phyloP scores from a whole-genome alignment of 2,329 filamentous ascomycete species.

The Hypoxylon rubiginosum region DNA sequence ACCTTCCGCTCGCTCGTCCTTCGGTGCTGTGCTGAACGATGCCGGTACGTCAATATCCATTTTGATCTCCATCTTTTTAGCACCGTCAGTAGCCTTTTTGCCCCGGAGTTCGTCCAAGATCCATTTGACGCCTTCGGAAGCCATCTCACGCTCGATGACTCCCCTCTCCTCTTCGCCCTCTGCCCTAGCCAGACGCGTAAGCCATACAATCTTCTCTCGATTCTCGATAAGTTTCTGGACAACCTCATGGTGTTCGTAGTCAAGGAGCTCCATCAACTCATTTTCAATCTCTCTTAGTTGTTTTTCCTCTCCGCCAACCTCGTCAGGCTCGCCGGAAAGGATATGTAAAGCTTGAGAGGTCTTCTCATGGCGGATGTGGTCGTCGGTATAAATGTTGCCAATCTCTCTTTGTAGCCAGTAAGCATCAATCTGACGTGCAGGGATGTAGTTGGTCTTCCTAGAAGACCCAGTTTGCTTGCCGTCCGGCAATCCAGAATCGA shows the following conservation, averaged over 20 bases:
- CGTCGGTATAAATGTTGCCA: constrained; percentile 87
- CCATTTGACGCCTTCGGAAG: constrained; percentile 84
- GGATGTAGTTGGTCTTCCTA: constrained; percentile 73
- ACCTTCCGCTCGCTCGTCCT: constrained; percentile 72
- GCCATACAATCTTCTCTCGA: constrained; percentile 94
- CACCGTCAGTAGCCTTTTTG: constrained; percentile 71
- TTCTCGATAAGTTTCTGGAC: constrained; percentile 93
- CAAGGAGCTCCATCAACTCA: constrained; percentile 97
- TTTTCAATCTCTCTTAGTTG: constrained; percentile 95
- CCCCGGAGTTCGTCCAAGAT: constrained; percentile 91
- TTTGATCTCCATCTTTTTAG: constrained; percentile 87
- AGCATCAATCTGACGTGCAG: constrained; percentile 92
- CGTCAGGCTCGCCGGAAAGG: constrained; percentile 80
- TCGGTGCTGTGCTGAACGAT: constrained; percentile 65
- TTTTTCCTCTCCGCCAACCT: constrained; percentile 82
- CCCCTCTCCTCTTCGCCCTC: constrained; percentile 82
- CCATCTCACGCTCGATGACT: constrained; percentile 90
- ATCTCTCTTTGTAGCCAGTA: constrained; percentile 98
- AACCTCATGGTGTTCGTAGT: constrained; percentile 94
- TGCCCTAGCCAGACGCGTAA: constrained; percentile 86
- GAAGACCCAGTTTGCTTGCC: constrained; percentile 61
- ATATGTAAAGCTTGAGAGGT: constrained; percentile 86
- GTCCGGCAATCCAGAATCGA: constrained; percentile 74
- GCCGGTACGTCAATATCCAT: constrained; percentile 89
- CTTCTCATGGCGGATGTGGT: constrained; percentile 94